Evolutionary conservation across 306 rosid species (phyloP).

Genomic region (Echinosophora koreensis): DNA sequence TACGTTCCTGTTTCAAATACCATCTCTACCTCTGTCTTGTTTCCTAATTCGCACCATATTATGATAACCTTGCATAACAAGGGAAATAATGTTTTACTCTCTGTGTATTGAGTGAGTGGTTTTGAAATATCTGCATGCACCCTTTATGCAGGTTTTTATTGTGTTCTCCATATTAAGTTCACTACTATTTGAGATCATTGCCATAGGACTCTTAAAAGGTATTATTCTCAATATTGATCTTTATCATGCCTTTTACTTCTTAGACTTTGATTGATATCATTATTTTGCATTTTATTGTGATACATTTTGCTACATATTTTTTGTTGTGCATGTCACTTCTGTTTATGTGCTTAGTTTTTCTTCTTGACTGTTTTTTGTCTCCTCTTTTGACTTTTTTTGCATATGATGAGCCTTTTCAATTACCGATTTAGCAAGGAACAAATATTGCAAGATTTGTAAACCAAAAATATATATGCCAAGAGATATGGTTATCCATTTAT

Average conservation of each 20-base stretch:
- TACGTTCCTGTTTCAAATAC: conserved; percentile 10
- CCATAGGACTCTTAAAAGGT: conserved; percentile 80
- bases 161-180: conserved; percentile 70
- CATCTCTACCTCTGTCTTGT: background rate
- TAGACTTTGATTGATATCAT: conserved; percentile 20
- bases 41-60: conserved; percentile 7
- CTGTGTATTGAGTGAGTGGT: conserved; percentile 8
- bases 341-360: conserved; percentile 33
- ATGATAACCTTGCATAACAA: background rate
- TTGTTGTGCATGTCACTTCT: conserved; percentile 29
- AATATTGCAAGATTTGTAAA: background rate
- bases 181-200: conserved; percentile 75
- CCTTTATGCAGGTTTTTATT: conserved; percentile 81
- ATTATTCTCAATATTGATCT: conserved; percentile 39
- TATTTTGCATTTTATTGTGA: conserved; percentile 18
- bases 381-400: conserved; percentile 2
- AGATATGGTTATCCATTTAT: conserved; percentile 8
- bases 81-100: conserved; percentile 9
- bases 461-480: background rate
- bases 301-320: conserved; percentile 35
- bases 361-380: conserved; percentile 6
- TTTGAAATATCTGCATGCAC: conserved; percentile 35
- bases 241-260: conserved; percentile 35
- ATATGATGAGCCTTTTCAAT: conserved; percentile 18
- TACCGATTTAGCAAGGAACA: background rate